Conservation (phyloP, 805 yeast genomes). For the Ogataea dorogensis region DNA sequence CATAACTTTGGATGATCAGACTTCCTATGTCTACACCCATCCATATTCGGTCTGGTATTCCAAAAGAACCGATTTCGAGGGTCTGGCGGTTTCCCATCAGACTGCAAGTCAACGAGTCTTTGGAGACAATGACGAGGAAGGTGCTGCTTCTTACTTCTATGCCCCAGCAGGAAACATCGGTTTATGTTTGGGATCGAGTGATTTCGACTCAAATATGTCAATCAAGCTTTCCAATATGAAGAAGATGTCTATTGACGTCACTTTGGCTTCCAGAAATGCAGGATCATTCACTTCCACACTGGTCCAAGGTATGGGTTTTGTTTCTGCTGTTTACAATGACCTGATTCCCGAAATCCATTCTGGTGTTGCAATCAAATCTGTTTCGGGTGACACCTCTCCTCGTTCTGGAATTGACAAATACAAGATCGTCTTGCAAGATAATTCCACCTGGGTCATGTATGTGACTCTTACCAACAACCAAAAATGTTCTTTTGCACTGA, state of each 20-base stretch:
- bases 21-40: slow-evolving; percentile 68
- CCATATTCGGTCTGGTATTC: slow-evolving; percentile 73
- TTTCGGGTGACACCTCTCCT: slow-evolving; percentile 43
- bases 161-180: slow-evolving; percentile 61
- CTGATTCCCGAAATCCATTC: slow-evolving; percentile 53
- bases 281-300: slow-evolving; percentile 55
- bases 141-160: slow-evolving; percentile 53
- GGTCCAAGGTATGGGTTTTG: slow-evolving; percentile 82
- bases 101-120: slow-evolving; percentile 56
- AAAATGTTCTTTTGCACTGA: slow-evolving; percentile 28
- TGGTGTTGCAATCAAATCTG: slow-evolving; percentile 56
- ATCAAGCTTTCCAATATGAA: slow-evolving; percentile 18
- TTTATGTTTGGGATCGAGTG: slow-evolving; percentile 46
- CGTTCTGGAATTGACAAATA: slow-evolving; percentile 51
- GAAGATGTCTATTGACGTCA: slow-evolving; percentile 24
- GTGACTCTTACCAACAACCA: slow-evolving; percentile 46
- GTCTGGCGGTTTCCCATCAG: slow-evolving; percentile 65
- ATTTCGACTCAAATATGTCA: slow-evolving; percentile 31
- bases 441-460: slow-evolving; percentile 62
- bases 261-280: slow-evolving; percentile 16
- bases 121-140: slow-evolving; percentile 50
- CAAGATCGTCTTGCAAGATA: slow-evolving; percentile 48
- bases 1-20: slow-evolving; percentile 60
- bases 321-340: slow-evolving; percentile 60
- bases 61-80: slow-evolving; percentile 42